phyloP scores from a whole-genome alignment of 768 basidiomycete genomes.

The Tephrocybe sp. region DNA sequence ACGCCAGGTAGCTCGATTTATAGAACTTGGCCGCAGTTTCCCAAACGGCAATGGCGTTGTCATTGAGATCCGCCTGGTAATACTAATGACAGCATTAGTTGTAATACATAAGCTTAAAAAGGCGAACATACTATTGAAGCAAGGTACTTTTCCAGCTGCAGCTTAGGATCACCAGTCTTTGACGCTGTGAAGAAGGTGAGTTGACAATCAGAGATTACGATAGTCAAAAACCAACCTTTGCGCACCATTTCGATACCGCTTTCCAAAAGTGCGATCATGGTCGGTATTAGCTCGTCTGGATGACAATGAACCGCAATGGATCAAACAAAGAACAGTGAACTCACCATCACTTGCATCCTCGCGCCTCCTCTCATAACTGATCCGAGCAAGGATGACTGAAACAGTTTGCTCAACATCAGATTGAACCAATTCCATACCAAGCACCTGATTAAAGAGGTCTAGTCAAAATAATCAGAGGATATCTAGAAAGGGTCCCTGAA shows the following conservation, averaged over 20 bases:
- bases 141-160: constrained; percentile 83
- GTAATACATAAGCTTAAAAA: too few species aligned
- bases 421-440: constrained; percentile 52
- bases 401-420: constrained; percentile 64
- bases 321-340: background rate
- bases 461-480: background rate
- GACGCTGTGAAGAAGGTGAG: constrained; percentile 38
- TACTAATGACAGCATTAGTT: constrained; percentile 7
- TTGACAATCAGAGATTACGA: background rate
- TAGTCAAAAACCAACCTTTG: constrained; percentile 38
- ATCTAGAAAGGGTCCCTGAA: background rate
- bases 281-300: constrained; percentile 44
- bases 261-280: constrained; percentile 55
- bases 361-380: constrained; percentile 58
- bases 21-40: constrained; percentile 61
- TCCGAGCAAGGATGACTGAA: constrained; percentile 60
- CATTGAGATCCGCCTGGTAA: constrained; percentile 41
- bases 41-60: constrained; percentile 62
- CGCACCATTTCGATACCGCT: constrained; percentile 62
- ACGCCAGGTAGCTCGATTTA: constrained; percentile 70
- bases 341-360: constrained; percentile 44
- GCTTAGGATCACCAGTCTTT: constrained; percentile 66
- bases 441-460: constrained; percentile 60
- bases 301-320: background rate
- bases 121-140: constrained; percentile 60